Evolutionary conservation across 257 asterid genomes (phyloP).

Genomic region (Rubia yunnanensis): DNA sequence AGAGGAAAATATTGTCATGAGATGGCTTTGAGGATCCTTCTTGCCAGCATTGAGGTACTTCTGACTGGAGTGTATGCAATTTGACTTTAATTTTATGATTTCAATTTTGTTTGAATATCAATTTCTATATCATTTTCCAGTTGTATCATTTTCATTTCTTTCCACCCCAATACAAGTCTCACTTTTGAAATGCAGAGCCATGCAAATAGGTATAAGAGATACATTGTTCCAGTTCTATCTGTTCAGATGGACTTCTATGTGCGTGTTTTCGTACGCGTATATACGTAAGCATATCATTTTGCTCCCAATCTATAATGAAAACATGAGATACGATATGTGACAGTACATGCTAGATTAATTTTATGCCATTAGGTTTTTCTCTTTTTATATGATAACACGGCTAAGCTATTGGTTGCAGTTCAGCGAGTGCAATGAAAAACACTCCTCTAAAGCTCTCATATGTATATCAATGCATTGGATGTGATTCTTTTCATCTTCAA

Average conservation of each 20-base stretch:
- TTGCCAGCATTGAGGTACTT: conserved; percentile 88
- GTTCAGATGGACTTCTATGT: conserved; percentile 97
- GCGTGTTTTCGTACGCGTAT: conserved; percentile 88
- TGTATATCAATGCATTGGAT: conserved; percentile 87
- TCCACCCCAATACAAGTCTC: background rate
- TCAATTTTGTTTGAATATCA: background rate
- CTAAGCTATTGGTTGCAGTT: conserved; percentile 42
- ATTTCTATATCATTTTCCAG: background rate
- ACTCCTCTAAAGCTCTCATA: conserved; percentile 93
- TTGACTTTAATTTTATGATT: background rate
- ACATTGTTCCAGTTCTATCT: conserved; percentile 85
- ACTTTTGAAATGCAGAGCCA: conserved; percentile 57
- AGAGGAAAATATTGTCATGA: conserved; percentile 96
- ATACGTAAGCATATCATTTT: conserved; percentile 51
- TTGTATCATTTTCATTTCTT: background rate
- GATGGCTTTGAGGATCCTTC: conserved; percentile 96
- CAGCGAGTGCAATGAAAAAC: conserved; percentile 91
- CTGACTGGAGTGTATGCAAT: background rate
- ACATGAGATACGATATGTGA: background rate
- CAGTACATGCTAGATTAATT: background rate
- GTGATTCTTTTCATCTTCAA: conserved; percentile 97
- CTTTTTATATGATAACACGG: conserved; percentile 7
- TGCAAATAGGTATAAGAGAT: conserved; percentile 93
- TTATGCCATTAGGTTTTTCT: background rate
- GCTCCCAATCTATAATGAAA: background rate